Evolutionary conservation across 495 filamentous ascomycete species (phyloP), one percentile per base, ranked within the genome.

Genomic region (Amniculicola lignicola): DNA sequence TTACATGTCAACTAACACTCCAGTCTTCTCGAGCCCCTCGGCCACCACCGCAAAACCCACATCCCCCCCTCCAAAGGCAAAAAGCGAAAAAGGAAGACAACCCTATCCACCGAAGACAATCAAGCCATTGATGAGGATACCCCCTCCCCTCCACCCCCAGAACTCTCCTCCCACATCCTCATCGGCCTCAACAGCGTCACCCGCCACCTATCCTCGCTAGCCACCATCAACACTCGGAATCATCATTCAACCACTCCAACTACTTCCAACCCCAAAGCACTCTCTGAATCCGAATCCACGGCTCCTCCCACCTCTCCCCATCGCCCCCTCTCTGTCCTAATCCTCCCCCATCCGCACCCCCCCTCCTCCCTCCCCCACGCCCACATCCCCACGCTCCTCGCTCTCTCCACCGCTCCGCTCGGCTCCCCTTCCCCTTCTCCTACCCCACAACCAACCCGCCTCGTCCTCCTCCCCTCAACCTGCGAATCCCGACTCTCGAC

Each of bases 161-260:
- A 77, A 22, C 16, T 85, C 9, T 60, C 69, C n/a, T 59, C 69
- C 7, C 72, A 77, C 57, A 49, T 87, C 33, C 77, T 81, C 4
- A 64, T 86, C 31, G 84, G 85, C 16, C 70, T 87, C 41, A 75
- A 81, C 52, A 68, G 66, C 42, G 75, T 84, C 39, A 81, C 76
- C 12, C 74, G 77, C n/a, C 70, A 67, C 48, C 73, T 88, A 1
- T 75, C 82, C 54, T 39, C 53, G 16, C 63, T 72, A n/a, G n/a
- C n/a, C n/a, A n/a, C n/a, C n/a, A n/a, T n/a, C n/a, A n/a, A n/a
- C n/a, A n/a, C n/a, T n/a, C n/a, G n/a, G n/a, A n/a, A n/a, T n/a
- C n/a, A n/a, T n/a, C n/a, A n/a, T n/a, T n/a, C n/a, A n/a, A n/a
- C n/a, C n/a, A n/a, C n/a, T n/a, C n/a, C n/a, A n/a, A n/a, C n/a